phyloP scores from a whole-genome alignment of 108 stramenopile genomes.

The Epipyxis sp. region DNA sequence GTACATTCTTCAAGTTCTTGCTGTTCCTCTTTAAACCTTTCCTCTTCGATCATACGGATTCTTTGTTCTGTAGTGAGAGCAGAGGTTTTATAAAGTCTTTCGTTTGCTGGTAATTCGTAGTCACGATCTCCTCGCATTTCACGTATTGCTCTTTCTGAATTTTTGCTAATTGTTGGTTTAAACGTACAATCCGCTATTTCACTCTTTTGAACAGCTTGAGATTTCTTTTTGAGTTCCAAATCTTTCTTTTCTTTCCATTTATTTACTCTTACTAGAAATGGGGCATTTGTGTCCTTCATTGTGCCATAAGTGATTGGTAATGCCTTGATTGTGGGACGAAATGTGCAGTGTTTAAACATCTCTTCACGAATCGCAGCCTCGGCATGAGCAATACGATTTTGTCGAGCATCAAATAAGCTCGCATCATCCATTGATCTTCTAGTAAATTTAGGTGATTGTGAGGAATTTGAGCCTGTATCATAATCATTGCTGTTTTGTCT shows the following conservation, averaged over 20 bases:
- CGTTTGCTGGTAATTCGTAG: neutral
- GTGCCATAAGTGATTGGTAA: slow-evolving; percentile 18
- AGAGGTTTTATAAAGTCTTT: slow-evolving; percentile 18
- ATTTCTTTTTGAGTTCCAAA: neutral
- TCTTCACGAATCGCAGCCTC: slow-evolving; percentile 16
- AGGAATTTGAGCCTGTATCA: too few relatives aligned
- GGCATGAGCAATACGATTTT: neutral
- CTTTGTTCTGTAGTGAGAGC: neutral
- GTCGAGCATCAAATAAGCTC: neutral
- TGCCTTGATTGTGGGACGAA: slow-evolving; percentile 26
- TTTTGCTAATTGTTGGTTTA: slow-evolving; percentile 1
- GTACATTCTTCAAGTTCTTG: slow-evolving; percentile 48
- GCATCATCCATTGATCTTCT: slow-evolving; percentile 20
- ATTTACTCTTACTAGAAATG: neutral
- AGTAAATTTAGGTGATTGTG: neutral
- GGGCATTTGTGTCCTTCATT: slow-evolving; percentile 8
- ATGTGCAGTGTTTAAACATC: slow-evolving; percentile 31
- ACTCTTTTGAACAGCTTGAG: neutral
- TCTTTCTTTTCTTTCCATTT: slow-evolving; percentile 21
- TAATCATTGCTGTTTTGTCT: too few relatives aligned
- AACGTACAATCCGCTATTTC: slow-evolving; percentile 3
- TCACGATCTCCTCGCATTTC: slow-evolving; percentile 9
- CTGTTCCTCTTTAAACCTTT: neutral
- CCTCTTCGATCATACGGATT: neutral
- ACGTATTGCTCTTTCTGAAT: neutral